phyloP scores from a whole-genome alignment of 139 green algal species.

The Zygnema circumcarinatum region DNA sequence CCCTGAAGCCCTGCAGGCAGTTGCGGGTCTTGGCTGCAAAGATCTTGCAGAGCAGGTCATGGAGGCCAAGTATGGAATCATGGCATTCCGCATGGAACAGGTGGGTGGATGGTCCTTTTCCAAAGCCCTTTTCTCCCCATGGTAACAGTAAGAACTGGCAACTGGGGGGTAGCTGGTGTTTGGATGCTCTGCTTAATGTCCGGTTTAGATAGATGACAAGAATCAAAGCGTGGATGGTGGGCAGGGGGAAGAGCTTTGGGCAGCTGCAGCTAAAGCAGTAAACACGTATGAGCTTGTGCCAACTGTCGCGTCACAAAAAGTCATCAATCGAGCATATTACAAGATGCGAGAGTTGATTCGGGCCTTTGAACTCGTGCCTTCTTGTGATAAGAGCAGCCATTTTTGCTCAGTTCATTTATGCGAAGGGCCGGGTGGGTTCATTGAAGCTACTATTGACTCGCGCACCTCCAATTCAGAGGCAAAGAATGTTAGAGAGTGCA shows the following conservation, averaged over 20 bases:
- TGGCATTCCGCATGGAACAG: neutral
- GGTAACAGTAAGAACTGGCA: neutral
- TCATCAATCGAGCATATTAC: neutral
- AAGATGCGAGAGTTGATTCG: neutral
- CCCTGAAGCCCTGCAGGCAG: neutral
- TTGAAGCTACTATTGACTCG: slow-evolving; percentile 17
- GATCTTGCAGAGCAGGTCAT: neutral
- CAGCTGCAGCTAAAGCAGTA: slow-evolving; percentile 6
- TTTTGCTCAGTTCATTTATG: neutral
- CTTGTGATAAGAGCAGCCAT: neutral
- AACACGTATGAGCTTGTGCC: slow-evolving; percentile 36
- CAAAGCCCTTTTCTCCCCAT: neutral
- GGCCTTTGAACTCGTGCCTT: neutral
- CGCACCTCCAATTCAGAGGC: no score
- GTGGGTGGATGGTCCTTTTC: neutral
- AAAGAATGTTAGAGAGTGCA: no score
- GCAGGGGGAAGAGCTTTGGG: slow-evolving; percentile 27
- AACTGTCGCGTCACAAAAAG: neutral
- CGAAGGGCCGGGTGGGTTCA: slow-evolving; percentile 24
- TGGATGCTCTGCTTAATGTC: neutral
- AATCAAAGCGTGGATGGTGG: neutral
- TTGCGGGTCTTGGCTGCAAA: neutral
- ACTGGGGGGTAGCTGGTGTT: neutral
- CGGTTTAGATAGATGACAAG: neutral
- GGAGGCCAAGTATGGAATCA: slow-evolving; percentile 25